Percentiles rank a stretch among this genome's conserved stretches.
These are phyloP conservation scores for Klebsormidium nitens DNA, from an alignment of 139 green algal species.

Conservation along the genomic window DNA sequence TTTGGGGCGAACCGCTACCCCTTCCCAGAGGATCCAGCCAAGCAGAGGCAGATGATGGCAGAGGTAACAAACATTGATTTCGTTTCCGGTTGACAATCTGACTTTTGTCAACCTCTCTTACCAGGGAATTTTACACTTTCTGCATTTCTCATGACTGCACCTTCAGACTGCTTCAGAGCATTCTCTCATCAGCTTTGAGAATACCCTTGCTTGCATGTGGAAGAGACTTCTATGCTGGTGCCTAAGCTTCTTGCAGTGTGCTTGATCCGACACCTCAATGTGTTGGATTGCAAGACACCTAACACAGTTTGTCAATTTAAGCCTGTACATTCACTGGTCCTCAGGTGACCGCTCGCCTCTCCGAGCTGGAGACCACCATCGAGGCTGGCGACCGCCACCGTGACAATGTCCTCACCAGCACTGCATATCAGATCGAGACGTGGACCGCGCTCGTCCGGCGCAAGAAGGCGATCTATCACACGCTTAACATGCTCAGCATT, in stretches of 20 bases:
- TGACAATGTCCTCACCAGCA: conserved; percentile 57
- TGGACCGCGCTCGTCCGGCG: conserved; percentile 57
- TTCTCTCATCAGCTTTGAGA: too few species aligned
- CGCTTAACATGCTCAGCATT: conserved; percentile 92
- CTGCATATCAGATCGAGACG: conserved; percentile 57
- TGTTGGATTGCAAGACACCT: too few species aligned
- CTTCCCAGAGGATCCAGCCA: conserved; percentile 83
- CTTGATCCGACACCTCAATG: too few species aligned
- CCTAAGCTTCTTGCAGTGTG: too few species aligned
- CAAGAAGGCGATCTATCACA: conserved; percentile 96
- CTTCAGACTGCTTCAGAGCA: too few species aligned
- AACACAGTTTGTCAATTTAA: too few species aligned
- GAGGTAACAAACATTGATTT: too few species aligned
- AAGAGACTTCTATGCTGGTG: too few species aligned
- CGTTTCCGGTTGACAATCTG: neutral
- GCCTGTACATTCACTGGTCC: too few species aligned
- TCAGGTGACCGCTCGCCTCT: conserved; percentile 67
- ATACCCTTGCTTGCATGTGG: too few species aligned
- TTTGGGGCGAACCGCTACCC: conserved; percentile 95
- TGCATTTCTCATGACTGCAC: too few species aligned
- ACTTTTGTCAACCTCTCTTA: neutral
- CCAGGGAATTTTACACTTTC: neutral
- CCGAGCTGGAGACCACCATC: conserved; percentile 86
- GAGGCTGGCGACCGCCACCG: conserved; percentile 73
- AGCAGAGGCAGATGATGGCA: conserved; percentile 79